Evolutionary conservation across 1,284 basidiomycete species (phyloP), one percentile per base, ranked within the genome.

Genomic region (Tremellales sp.): DNA sequence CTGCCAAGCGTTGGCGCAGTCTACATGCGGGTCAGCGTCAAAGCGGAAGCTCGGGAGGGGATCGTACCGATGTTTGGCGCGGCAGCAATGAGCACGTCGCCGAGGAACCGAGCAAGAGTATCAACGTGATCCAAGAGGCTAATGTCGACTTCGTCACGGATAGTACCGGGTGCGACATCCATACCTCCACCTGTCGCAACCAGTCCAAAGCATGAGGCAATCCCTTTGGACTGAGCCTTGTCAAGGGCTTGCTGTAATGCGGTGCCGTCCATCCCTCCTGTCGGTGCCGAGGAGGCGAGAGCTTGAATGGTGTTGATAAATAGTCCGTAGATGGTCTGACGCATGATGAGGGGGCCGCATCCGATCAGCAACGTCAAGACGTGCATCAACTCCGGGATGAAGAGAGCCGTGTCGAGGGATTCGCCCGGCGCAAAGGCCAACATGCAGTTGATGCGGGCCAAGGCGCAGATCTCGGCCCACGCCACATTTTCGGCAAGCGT

Each of bases 1-100:
- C 51, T 87, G 82, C 92, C 93, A 97, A 13, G 87, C 83, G 65
- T 97, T 97, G 36, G 89, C 77, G 10, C 91, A 77, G 46, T 89
- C 92, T 90, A 53, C 13, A 21, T 26, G 21, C 13, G 3, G n/a
- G 10, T 15, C 17, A 17, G 3, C 23, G 25, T 6, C 3, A 21
- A 35, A 25, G 10, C 3, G 4, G 19, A 39, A n/a, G n/a, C n/a
- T n/a, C n/a, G n/a, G n/a, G n/a, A n/a, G n/a, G n/a, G n/a, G 24
- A n/a, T 65, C 79, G 52, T 54, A 89, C 89, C 88, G 65, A 76
- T 79, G 12, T 82, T 81, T 15, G 82, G 83, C 0, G 88, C 79
- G 4, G 83, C 81, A 6, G 82, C 77, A 39, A 82, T 79, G 58
- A 92, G 73, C 8, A 87, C 78, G 27, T 81, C 78, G 29, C 83